Conservation (phyloP, 768 basidiomycete species). For the Calocera viscosa region DNA sequence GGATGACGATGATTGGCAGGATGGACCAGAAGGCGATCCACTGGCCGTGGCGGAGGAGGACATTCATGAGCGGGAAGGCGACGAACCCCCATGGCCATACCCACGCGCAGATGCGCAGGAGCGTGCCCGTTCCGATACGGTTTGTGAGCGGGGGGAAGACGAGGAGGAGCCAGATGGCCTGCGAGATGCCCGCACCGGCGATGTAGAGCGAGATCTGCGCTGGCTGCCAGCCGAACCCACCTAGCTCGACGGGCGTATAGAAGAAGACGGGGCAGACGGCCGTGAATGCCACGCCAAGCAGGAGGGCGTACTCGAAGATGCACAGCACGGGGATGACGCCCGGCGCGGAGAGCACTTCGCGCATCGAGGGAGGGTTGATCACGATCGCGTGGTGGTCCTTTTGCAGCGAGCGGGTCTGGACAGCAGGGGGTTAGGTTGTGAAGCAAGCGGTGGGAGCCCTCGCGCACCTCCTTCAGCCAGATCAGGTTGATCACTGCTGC, state of each 20-base stretch:
- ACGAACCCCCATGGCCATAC: constrained; percentile 2
- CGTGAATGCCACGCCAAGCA: constrained; percentile 8
- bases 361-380: constrained; percentile 1
- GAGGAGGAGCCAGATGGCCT: constrained; percentile 18
- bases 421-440: neutral
- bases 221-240: constrained; percentile 31
- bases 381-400: constrained; percentile 1
- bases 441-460: neutral
- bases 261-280: constrained; percentile 28
- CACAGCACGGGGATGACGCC: constrained; percentile 7
- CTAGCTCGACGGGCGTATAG: constrained; percentile 30
- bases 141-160: constrained; percentile 10
- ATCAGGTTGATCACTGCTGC: constrained; percentile 13
- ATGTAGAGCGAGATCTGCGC: constrained; percentile 32
- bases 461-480: constrained; percentile 17
- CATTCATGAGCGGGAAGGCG: constrained; percentile 3
- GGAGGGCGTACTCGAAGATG: constrained; percentile 11
- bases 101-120: neutral
- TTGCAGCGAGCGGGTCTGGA: neutral
- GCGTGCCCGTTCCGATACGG: constrained; percentile 2
- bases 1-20: neutral
- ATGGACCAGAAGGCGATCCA: neutral
- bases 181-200: constrained; percentile 29
- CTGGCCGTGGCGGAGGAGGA: neutral
- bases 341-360: neutral